phyloP scores from a whole-genome alignment of 352 stramenopile species.

The Blastocystis sp. region DNA sequence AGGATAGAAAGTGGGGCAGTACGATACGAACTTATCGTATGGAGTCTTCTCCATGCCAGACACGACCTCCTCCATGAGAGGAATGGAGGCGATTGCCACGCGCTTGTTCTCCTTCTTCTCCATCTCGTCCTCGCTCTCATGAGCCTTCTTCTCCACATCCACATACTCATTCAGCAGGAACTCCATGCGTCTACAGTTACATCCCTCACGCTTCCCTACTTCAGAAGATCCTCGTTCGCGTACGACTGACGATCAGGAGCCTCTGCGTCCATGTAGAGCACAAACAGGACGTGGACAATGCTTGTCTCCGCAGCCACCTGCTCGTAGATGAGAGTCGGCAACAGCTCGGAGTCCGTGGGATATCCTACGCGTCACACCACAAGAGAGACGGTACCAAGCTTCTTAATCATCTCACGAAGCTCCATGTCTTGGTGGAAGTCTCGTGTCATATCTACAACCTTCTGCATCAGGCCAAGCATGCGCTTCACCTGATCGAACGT shows the following conservation, averaged over 20 bases:
- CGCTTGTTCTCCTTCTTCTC: conserved; percentile 53
- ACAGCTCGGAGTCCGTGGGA: conserved; percentile 23
- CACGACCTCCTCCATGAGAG: conserved; percentile 17
- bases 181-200: conserved; percentile 21
- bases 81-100: neutral
- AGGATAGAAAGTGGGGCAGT: conserved; percentile 25
- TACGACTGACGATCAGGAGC: conserved; percentile 31
- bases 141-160: conserved; percentile 46
- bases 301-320: conserved; percentile 37
- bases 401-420: conserved; percentile 23
- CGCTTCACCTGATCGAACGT: conserved; percentile 56
- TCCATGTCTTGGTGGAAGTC: conserved; percentile 60
- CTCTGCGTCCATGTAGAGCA: conserved; percentile 47
- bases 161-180: conserved; percentile 36
- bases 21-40: conserved; percentile 47
- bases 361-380: neutral
- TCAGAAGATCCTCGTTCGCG: conserved; percentile 30
- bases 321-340: conserved; percentile 52
- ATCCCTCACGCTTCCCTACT: neutral
- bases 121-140: neutral
- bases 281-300: conserved; percentile 58
- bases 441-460: conserved; percentile 17
- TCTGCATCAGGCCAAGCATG: conserved; percentile 47
- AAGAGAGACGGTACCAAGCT: neutral
- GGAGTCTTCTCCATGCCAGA: conserved; percentile 26